These are phyloP conservation scores for Dacryopinax primogenitus DNA, from an alignment of 768 basidiomycete genomes.

Conservation along the genomic window DNA sequence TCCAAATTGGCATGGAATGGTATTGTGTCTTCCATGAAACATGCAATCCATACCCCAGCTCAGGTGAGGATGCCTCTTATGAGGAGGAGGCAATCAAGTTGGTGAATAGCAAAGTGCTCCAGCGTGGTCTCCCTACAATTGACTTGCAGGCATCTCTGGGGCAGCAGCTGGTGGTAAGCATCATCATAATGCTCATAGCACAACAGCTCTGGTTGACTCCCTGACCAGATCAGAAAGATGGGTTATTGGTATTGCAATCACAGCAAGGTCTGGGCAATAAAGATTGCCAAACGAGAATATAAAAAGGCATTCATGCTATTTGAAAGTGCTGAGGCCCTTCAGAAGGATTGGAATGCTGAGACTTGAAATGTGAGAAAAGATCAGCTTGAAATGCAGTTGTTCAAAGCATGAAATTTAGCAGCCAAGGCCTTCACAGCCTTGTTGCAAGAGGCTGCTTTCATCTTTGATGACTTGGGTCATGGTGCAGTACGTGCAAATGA, in stretches of 20 bases:
- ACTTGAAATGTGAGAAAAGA: neutral
- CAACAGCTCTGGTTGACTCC: neutral
- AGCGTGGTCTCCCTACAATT: neutral
- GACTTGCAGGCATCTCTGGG: neutral
- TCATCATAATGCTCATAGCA: neutral
- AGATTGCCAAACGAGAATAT: neutral
- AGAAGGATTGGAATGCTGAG: neutral
- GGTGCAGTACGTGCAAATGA: neutral
- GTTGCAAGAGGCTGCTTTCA: neutral
- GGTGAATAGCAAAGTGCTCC: neutral
- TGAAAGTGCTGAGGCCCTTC: neutral
- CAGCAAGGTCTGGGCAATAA: neutral
- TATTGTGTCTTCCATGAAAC: neutral
- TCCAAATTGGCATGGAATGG: too few relatives aligned
- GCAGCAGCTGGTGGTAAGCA: neutral
- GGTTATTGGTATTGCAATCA: neutral
- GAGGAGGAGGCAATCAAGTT: neutral
- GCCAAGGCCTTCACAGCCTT: neutral
- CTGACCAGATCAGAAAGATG: neutral
- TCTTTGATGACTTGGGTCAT: too few relatives aligned
- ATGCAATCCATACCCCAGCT: neutral
- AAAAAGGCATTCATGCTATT: neutral
- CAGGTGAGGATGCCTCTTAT: neutral
- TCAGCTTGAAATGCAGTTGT: neutral
- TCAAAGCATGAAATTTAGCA: neutral